phyloP scores from a whole-genome alignment of 2,329 filamentous ascomycete genomes.

The Xylariaceae sp. region DNA sequence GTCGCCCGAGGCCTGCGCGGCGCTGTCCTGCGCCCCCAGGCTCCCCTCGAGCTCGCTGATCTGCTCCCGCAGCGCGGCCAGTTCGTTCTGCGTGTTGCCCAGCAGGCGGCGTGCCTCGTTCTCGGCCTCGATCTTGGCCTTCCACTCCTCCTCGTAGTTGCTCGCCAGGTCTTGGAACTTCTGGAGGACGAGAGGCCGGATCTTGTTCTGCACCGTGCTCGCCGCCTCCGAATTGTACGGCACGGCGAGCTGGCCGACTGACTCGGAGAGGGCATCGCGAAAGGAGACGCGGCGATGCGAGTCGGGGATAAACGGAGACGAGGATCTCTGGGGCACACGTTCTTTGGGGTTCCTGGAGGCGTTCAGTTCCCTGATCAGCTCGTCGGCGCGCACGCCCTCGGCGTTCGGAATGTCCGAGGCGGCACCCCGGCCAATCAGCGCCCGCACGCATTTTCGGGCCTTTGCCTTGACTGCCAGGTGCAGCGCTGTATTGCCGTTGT shows the following conservation, averaged over 20 bases:
- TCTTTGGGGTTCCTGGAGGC: constrained; percentile 55
- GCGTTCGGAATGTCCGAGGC: constrained; percentile 75
- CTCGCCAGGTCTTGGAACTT: constrained; percentile 64
- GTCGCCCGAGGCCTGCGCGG: constrained; percentile 42
- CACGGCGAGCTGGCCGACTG: constrained; percentile 31
- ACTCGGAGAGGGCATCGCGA: constrained; percentile 40
- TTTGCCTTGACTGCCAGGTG: constrained; percentile 71
- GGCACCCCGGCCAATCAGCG: constrained; percentile 70
- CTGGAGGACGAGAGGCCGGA: constrained; percentile 61
- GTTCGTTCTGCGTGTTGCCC: constrained; percentile 59
- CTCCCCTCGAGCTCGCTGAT: constrained; percentile 49
- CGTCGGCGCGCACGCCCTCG: constrained; percentile 75
- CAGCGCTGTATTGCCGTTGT: constrained; percentile 80
- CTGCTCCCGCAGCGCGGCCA: constrained; percentile 52
- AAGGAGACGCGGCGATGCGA: constrained; percentile 49
- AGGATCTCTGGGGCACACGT: constrained; percentile 65
- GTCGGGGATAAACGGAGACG: constrained; percentile 60
- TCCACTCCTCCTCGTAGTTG: constrained; percentile 67
- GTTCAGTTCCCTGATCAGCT: constrained; percentile 72
- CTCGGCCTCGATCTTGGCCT: constrained; percentile 64
- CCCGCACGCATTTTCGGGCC: constrained; percentile 81
- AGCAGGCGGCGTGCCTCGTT: constrained; percentile 60
- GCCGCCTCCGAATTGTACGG: constrained; percentile 57
- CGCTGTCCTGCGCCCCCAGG: constrained; percentile 48
- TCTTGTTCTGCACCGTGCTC: constrained; percentile 60